Evolutionary conservation across 2,329 filamentous ascomycete species (phyloP), one percentile per base, ranked within the genome.

Genomic region (Aspergillus sp.): DNA sequence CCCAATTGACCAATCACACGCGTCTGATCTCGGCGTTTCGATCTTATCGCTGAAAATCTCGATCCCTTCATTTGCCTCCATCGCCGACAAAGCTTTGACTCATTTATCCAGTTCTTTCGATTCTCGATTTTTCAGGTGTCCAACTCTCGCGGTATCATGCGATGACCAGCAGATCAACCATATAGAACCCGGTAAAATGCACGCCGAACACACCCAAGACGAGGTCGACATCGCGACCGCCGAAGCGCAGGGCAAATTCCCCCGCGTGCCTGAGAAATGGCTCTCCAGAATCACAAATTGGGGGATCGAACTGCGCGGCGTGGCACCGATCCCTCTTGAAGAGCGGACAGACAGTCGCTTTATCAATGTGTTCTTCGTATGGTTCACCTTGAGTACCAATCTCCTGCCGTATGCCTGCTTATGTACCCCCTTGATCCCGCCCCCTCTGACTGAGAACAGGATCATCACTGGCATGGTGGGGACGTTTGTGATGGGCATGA

Each of bases 321-420:
- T 62, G 15, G 41, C 55, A 6, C 60, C 60, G 11, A 55, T 62
- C 1, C 55, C 60, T 11, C 19, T 62, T 8, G 60, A 62, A 19
- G 60, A 62, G 51, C 28, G 50, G 17, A 62, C 55, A 1, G 60
- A 62, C 28, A 56, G 11, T 9, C 43, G 51, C 3, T 62, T 59
- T n/a, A 62, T 62, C 49, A 62, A 62, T 51, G 60, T 62, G 3
- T 62, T 62, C 34, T 62, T 62, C 17, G 60, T 62, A 13, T 62
- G 60, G 60, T 62, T 62, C 28, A 62, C 60, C 0, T 38, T 62
- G 45, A 62, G 60, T 13, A 62, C 60, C 0, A 62, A 62, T 22
- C 23, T 62, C 1, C 28, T 62, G 5, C 60, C 60, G 55, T 61
- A 58, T n/a, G 59, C 22, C 13, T 19, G 7, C 17, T 46, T 45